Base-by-base conservation (phyloP, 176 grass and related monocot species). In the Avena insularis region DNA sequence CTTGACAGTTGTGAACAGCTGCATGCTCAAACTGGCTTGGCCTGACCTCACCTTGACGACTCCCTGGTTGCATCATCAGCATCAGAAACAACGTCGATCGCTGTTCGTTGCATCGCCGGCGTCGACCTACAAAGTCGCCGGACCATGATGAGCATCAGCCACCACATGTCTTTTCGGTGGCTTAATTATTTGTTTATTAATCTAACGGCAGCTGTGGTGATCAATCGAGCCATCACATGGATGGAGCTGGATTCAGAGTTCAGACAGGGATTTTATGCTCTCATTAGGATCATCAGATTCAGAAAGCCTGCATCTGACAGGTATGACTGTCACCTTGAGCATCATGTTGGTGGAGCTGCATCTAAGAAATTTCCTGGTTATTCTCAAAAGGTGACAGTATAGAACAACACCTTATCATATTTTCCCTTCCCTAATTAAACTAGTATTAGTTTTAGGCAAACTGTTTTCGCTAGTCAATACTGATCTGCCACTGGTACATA, bases 41-140 rank as follows among this genome's bases (percentile, higher is more conserved):
- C 17, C 71, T 88, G 82, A 88, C 62, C 61, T 88, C 70, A 91
- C 29, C 12, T 62, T 35, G 66, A 46, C 35, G 63, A 53, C 71
- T 16, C 14, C 63, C 12, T 6, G 45, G 43, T 55, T 71, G 79
- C 84, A 78, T 86, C 88, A 83, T 70, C 51, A 83, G 61, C 51
- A 50, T 0, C 29, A 74, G 48, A 13, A 46, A 80, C 47, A 35
- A 80, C 21, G 83, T 75, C 40, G 6, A 43, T 43, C 4, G 38
- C 35, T 29, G 50, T 69, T 83, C 5, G 15, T 31, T 20, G 25
- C 80, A 73, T 4, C 46, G 17, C 74, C 43, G 31, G 67, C 50
- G 51, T 81, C 48, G 77, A 85, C 86, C 59, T 33, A 6, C 4
- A 88, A 88, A 88, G 90, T 70, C 70, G 85, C 67, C 33, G 36